Percentiles rank a stretch among this genome's conserved stretches.
These are phyloP conservation scores for Schizochytrium sp. DNA, from an alignment of 108 stramenopile species.

Conservation along the genomic window DNA sequence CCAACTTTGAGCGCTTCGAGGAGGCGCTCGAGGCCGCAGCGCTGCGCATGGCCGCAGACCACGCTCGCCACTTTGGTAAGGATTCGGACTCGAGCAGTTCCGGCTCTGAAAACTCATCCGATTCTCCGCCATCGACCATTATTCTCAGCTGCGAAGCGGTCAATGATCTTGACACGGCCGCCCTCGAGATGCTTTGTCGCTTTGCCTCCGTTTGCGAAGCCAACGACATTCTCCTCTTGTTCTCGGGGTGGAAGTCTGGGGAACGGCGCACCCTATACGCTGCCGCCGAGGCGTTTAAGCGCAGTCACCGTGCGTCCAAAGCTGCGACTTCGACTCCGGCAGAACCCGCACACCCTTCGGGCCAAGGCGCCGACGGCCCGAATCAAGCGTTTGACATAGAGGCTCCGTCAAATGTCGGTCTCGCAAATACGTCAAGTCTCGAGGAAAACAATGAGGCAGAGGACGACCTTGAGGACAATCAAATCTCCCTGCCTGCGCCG, in stretches of 20 bases:
- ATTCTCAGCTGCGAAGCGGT: slow-evolving; percentile 14
- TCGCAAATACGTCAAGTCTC: too few relatives aligned
- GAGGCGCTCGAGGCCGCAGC: neutral
- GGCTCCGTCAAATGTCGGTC: too few relatives aligned
- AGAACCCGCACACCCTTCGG: neutral
- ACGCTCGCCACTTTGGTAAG: neutral
- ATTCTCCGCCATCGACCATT: neutral
- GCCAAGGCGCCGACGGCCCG: too few relatives aligned
- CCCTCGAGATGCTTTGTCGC: neutral
- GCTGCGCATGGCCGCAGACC: neutral
- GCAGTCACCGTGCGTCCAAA: neutral
- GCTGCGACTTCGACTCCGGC: neutral
- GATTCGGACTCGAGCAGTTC: neutral
- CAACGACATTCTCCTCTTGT: neutral
- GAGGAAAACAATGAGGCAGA: too few relatives aligned
- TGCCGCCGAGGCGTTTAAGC: neutral
- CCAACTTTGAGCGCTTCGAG: slow-evolving; percentile 1
- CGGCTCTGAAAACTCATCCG: neutral
- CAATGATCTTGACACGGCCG: neutral
- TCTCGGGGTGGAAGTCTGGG: neutral
- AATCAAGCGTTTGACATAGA: too few relatives aligned
- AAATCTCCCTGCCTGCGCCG: neutral
- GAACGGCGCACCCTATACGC: neutral
- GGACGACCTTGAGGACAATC: too few relatives aligned
- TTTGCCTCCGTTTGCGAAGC: neutral